Percentiles rank a stretch among this genome's conserved stretches.
Conservation (phyloP, 2,329 filamentous ascomycete species). For the Pleomassaria siparia region DNA sequence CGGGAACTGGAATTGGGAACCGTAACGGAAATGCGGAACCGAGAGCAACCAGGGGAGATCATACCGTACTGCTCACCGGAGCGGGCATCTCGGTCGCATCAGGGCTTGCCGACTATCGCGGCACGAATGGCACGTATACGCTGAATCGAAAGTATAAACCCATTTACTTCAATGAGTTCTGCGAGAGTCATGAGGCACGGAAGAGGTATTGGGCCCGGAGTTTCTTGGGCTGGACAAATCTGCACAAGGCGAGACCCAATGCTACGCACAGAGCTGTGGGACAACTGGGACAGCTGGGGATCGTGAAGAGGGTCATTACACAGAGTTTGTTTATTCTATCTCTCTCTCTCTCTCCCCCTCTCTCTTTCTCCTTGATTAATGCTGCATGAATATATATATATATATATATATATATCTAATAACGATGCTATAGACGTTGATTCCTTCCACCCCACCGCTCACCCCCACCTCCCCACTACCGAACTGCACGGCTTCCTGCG, state of each 20-base stretch:
- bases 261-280: constrained; percentile 74
- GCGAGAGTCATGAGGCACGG: constrained; percentile 75
- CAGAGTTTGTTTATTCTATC: constrained; percentile 60
- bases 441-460: constrained; percentile 80
- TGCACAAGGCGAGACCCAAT: constrained; percentile 80
- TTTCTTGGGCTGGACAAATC: constrained; percentile 86
- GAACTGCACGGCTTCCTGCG: constrained; percentile 92
- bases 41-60: constrained; percentile 48
- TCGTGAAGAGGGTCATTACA: constrained; percentile 78
- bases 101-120: constrained; percentile 89
- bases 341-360: not conserved
- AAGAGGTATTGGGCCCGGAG: constrained; percentile 96
- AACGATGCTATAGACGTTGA: constrained; percentile 67
- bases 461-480: constrained; percentile 72
- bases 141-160: constrained; percentile 88
- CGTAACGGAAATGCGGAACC: constrained; percentile 3
- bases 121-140: constrained; percentile 86
- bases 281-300: constrained; percentile 69
- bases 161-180: constrained; percentile 91
- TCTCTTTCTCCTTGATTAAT: not conserved
- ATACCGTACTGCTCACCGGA: constrained; percentile 71
- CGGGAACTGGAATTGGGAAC: no score
- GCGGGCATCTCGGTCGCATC: constrained; percentile 93
- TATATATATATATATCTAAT: not conserved
- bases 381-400: not conserved